Percentiles rank a stretch among this genome's conserved stretches.
Conservation (phyloP, 2,329 filamentous ascomycete species). For the Bipolaris cookei region DNA sequence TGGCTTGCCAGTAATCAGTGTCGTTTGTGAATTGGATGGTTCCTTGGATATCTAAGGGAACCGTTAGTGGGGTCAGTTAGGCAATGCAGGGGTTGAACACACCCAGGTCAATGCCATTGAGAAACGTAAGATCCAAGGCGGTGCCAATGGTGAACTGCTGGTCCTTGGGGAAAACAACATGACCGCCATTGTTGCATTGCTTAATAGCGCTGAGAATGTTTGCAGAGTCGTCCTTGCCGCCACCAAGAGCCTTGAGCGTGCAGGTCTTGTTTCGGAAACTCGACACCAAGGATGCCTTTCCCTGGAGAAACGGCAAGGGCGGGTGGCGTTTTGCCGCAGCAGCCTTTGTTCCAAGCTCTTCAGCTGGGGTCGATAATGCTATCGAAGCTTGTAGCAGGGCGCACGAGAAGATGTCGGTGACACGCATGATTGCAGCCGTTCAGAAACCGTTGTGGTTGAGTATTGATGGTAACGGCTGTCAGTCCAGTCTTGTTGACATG, state of each 20-base stretch:
- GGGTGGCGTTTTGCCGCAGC: slow-evolving; percentile 37
- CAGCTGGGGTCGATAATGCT: slow-evolving; percentile 25
- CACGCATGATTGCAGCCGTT: slow-evolving; percentile 29
- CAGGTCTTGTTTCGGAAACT: slow-evolving; percentile 46
- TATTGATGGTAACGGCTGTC: background rate
- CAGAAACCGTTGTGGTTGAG: background rate
- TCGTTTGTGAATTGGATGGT: slow-evolving; percentile 69
- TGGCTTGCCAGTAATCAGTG: slow-evolving; percentile 70
- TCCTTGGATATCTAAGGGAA: slow-evolving; percentile 60
- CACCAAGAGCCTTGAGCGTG: slow-evolving; percentile 47
- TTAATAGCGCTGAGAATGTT: slow-evolving; percentile 63
- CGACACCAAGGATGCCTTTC: too few relatives aligned
- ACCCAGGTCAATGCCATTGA: slow-evolving; percentile 68
- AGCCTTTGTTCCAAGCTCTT: slow-evolving; percentile 17
- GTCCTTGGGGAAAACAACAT: slow-evolving; percentile 63
- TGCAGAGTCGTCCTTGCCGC: slow-evolving; percentile 57
- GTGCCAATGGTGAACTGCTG: slow-evolving; percentile 67
- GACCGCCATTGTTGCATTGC: slow-evolving; percentile 68
- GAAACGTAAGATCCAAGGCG: slow-evolving; percentile 68
- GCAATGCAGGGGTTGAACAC: slow-evolving; percentile 10
- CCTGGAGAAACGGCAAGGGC: slow-evolving; percentile 42
- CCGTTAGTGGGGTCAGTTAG: slow-evolving; percentile 3
- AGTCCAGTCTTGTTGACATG: slow-evolving; percentile 1
- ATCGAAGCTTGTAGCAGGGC: slow-evolving; percentile 38
- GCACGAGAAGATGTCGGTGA: slow-evolving; percentile 31